Evolutionary conservation across 2,329 filamentous ascomycete species (phyloP).

Genomic region (Pyrenophora graminea): DNA sequence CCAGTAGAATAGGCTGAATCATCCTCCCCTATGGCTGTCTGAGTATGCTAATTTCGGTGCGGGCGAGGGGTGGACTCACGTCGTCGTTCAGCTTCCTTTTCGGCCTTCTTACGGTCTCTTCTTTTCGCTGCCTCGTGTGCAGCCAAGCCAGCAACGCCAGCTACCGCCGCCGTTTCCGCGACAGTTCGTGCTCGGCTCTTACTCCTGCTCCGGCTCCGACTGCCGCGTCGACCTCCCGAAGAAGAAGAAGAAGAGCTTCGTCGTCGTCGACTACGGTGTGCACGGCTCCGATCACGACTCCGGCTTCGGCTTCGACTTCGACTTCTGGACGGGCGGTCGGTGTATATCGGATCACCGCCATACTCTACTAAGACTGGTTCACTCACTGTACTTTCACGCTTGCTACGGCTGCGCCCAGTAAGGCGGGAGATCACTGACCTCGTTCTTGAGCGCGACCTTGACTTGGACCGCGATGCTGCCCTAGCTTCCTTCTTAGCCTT

Average conservation of each 20-base stretch:
- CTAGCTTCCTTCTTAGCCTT: constrained; percentile 63
- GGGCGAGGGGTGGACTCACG: constrained; percentile 48
- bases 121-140: constrained; percentile 62
- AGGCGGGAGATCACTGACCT: constrained; percentile 51
- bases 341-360: constrained; percentile 64
- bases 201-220: constrained; percentile 47
- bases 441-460: constrained; percentile 51
- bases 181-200: constrained; percentile 56
- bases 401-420: constrained; percentile 37
- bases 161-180: constrained; percentile 61
- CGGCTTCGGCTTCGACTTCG: constrained; percentile 14
- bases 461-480: constrained; percentile 49
- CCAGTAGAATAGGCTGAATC: constrained; percentile 42
- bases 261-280: constrained; percentile 46
- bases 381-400: constrained; percentile 51
- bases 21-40: constrained; percentile 36
- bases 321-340: constrained; percentile 52
- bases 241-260: constrained; percentile 51
- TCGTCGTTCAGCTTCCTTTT: constrained; percentile 55
- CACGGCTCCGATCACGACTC: constrained; percentile 22
- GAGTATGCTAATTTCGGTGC: constrained; percentile 22
- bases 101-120: constrained; percentile 60
- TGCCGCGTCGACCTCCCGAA: constrained; percentile 27
- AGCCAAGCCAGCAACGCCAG: constrained; percentile 61
- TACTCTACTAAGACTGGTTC: constrained; percentile 65